Percentiles rank a stretch among this genome's conserved stretches.
These are phyloP conservation scores for Aspergillus fructus DNA, from an alignment of 2,329 filamentous ascomycete genomes.

Conservation along the genomic window DNA sequence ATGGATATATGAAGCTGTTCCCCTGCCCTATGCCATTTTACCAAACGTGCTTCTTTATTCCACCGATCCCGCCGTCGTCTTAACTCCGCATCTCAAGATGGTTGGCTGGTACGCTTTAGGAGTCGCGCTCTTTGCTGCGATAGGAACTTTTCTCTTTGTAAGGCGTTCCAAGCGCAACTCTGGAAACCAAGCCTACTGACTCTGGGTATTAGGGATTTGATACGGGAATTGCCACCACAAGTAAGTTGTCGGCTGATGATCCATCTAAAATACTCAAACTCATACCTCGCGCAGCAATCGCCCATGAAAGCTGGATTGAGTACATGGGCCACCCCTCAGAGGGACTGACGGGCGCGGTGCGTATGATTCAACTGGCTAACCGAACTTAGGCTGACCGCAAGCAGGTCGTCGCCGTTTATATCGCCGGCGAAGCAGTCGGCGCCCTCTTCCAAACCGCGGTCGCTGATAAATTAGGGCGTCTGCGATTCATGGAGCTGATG, in stretches of 20 bases:
- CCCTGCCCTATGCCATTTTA: neutral
- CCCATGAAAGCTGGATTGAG: constrained; percentile 59
- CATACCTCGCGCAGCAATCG: constrained; percentile 47
- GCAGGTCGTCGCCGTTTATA: constrained; percentile 58
- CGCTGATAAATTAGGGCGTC: constrained; percentile 54
- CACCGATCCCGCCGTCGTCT: neutral
- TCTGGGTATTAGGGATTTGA: constrained; percentile 53
- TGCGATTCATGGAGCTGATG: constrained; percentile 56
- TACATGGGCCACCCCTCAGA: constrained; percentile 59
- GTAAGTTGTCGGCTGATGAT: constrained; percentile 30
- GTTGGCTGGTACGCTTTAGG: constrained; percentile 49
- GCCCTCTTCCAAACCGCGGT: constrained; percentile 54
- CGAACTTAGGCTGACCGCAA: neutral
- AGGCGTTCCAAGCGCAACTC: constrained; percentile 17
- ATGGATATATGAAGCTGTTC: neutral
- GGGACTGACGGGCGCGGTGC: constrained; percentile 55
- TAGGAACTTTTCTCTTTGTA: constrained; percentile 61
- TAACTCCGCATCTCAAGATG: constrained; percentile 31
- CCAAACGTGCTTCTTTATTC: neutral
- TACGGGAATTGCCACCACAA: constrained; percentile 61
- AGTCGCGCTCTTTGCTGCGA: constrained; percentile 57
- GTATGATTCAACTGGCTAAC: constrained; percentile 3
- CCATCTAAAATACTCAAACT: neutral
- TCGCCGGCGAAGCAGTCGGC: constrained; percentile 59
- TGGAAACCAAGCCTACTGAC: constrained; percentile 1